Evolutionary conservation across 2,329 filamentous ascomycete genomes (phyloP), one percentile per base, ranked within the genome.

Genomic region (Ceratocystis cubensis): DNA sequence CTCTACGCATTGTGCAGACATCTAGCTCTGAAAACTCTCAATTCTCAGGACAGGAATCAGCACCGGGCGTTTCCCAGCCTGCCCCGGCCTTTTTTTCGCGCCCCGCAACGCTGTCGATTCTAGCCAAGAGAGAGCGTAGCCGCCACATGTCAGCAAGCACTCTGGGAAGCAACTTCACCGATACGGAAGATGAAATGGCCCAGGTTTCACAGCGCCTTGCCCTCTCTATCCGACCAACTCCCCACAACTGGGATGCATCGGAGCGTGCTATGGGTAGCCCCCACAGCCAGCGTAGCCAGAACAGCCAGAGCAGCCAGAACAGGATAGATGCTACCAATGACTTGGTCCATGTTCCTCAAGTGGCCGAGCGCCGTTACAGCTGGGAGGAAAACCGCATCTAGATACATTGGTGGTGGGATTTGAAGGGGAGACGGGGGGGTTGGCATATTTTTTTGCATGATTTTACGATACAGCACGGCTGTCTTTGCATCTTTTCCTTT

Each of bases 301-400:
- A 84, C 6, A 81, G 82, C 71, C 0, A 78, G 82, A 70, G 69
- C 45, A 77, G 75, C 64, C 74, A 74, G 46, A 76, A 76, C 64
- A 75, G 79, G n/a, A 78, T 81, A 44, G 76, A 80, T 61, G 72
- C 73, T 2, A 76, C 76, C 0, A 72, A 72, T 3, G 80, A 82
- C 64, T 71, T 82, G 25, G 73, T 82, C 2, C 80, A 82, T 67
- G 78, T 82, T 8, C 80, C 80, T 1, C 80, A 82, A 70, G 71
- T 79, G 66, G 78, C 80, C 2, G 76, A 76, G 41, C 77, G 75
- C 69, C 74, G 80, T 45, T 82, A 81, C 65, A 82, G 80, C 69
- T 82, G 80, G 80, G 80, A 82, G 69, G 74, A 78, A 17, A 17
- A 20, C 63, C 63, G 56, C 28, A 59, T 59, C 17, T 59, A 59